These are phyloP conservation scores for Didymella pomorum DNA, from an alignment of 2,329 filamentous ascomycete genomes.

Conservation along the genomic window DNA sequence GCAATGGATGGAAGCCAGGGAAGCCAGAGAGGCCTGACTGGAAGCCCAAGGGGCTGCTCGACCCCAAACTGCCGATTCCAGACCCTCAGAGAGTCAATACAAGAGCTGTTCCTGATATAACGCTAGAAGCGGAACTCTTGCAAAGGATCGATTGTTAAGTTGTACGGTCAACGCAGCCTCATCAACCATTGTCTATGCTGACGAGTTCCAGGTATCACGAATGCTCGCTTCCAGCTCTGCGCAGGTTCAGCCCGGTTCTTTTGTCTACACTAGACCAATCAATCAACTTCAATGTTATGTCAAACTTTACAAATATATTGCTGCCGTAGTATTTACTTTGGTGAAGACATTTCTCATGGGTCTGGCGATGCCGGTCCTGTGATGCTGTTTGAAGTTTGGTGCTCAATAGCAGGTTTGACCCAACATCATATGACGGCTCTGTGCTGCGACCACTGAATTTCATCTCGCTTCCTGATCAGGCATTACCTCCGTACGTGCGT, in stretches of 20 bases:
- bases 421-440: conserved; percentile 17
- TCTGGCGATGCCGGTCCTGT: neutral
- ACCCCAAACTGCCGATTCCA: neutral
- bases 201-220: neutral
- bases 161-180: neutral
- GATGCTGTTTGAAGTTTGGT: neutral
- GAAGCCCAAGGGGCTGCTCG: conserved; percentile 3
- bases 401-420: neutral
- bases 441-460: conserved; percentile 10
- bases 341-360: neutral
- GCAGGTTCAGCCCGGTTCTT: neutral
- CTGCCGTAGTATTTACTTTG: neutral
- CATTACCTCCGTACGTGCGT: conserved; percentile 22
- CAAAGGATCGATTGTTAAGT: conserved; percentile 6
- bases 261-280: neutral
- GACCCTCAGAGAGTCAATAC: neutral
- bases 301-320: neutral
- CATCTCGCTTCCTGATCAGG: conserved; percentile 9
- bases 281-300: neutral
- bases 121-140: neutral
- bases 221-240: neutral
- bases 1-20: conserved; percentile 4
- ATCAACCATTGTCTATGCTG: neutral
- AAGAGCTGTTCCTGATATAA: conserved; percentile 1
- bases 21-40: conserved; percentile 5